phyloP scores from a whole-genome alignment of 306 rosid species.

The Herpetospermum pedunculosum region DNA sequence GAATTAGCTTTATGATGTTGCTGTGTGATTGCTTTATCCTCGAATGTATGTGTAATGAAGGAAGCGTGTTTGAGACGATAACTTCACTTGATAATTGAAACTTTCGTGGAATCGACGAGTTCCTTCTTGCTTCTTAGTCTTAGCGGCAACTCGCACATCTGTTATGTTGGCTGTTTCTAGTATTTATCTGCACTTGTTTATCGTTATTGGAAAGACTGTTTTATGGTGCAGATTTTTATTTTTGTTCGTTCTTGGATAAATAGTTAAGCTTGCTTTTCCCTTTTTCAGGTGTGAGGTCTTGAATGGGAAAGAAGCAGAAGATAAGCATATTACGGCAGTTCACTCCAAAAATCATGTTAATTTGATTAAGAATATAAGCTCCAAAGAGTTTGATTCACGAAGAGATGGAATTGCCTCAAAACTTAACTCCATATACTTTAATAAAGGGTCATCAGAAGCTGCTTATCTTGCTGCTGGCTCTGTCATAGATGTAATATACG shows the following conservation, averaged over 20 bases:
- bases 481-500: slow-evolving; percentile 46
- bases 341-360: slow-evolving; percentile 56
- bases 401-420: slow-evolving; percentile 33
- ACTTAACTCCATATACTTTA: slow-evolving; percentile 60
- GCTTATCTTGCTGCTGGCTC: slow-evolving; percentile 92
- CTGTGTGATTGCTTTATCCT: no score
- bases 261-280: not conserved
- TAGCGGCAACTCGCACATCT: not conserved
- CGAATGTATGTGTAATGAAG: not conserved
- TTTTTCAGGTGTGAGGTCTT: slow-evolving; percentile 67
- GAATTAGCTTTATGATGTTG: no score
- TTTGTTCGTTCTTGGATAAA: not conserved
- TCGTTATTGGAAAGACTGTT: not conserved
- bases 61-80: not conserved
- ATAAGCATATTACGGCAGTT: slow-evolving; percentile 34
- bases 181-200: not conserved
- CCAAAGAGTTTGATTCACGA: slow-evolving; percentile 31
- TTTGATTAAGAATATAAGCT: slow-evolving; percentile 58
- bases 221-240: not conserved
- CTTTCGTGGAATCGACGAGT: not conserved
- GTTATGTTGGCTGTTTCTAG: not conserved
- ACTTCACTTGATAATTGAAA: not conserved
- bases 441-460: slow-evolving; percentile 74
- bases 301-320: slow-evolving; percentile 71
- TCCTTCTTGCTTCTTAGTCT: not conserved